phyloP scores from a whole-genome alignment of 2,329 filamentous ascomycete species.

The Stagonosporopsis chrysanthemi region DNA sequence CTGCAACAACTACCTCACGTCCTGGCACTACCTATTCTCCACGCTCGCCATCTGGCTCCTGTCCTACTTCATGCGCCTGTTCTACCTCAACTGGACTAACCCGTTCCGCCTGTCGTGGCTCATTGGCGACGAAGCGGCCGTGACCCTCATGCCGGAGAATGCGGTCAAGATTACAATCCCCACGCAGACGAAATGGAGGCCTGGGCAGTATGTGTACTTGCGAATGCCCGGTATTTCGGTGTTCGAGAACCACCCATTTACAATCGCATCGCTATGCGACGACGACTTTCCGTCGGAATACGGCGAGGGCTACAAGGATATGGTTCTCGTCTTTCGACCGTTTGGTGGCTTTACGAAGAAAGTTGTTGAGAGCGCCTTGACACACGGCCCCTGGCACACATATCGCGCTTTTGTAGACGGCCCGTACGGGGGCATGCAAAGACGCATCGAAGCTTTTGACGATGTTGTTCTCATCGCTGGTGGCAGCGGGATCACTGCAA shows the following conservation, averaged over 20 bases:
- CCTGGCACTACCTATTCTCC: constrained; percentile 87
- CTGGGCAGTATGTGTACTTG: constrained; percentile 93
- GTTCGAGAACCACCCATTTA: constrained; percentile 95
- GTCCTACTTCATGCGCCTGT: constrained; percentile 77
- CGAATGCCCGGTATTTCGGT: constrained; percentile 91
- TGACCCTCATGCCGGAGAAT: constrained; percentile 89
- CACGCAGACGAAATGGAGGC: constrained; percentile 90
- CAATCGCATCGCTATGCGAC: constrained; percentile 89
- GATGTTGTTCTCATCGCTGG: constrained; percentile 93
- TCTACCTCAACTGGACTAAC: constrained; percentile 89
- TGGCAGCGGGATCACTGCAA: constrained; percentile 91
- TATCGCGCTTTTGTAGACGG: constrained; percentile 93
- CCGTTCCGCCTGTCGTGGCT: constrained; percentile 81
- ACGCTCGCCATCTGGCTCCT: constrained; percentile 79
- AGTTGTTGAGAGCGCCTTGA: constrained; percentile 81
- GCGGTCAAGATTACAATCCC: constrained; percentile 96
- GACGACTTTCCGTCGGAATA: constrained; percentile 94
- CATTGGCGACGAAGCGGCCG: constrained; percentile 88
- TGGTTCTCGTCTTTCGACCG: constrained; percentile 89
- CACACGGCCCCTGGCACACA: constrained; percentile 88
- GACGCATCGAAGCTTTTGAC: constrained; percentile 89
- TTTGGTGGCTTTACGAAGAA: constrained; percentile 89
- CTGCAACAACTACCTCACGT: constrained; percentile 87
- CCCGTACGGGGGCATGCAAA: constrained; percentile 92
- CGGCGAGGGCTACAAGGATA: constrained; percentile 85